Conservation (phyloP, 2,329 filamentous ascomycete species). For the Tolypocladium nubicola region DNA sequence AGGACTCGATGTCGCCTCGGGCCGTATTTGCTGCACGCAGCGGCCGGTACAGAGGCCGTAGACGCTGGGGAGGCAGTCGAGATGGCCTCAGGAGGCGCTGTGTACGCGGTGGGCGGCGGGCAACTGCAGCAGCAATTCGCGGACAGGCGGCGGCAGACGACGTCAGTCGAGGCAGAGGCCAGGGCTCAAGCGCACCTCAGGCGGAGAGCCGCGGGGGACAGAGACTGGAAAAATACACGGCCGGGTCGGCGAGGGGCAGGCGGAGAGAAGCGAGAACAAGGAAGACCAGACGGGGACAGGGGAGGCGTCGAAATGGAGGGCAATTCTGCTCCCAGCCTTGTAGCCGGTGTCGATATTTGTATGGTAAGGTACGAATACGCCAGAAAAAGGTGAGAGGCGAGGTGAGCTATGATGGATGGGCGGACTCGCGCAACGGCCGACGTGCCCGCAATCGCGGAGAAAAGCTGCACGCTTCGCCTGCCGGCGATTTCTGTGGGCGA, state of each 20-base stretch:
- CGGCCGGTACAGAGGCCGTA: not conserved
- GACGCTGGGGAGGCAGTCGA: not conserved
- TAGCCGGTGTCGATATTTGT: not conserved
- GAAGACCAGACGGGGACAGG: not conserved
- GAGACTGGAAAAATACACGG: not conserved
- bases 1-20: not conserved
- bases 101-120: not conserved
- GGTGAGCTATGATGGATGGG: not conserved
- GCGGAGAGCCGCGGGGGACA: not conserved
- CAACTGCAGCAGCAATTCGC: not conserved
- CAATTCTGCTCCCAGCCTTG: not conserved
- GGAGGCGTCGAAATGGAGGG: not conserved
- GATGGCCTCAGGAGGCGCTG: not conserved
- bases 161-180: not conserved
- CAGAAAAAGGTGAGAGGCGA: not conserved
- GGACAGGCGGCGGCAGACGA: not conserved
- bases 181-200: not conserved
- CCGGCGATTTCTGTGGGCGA: not conserved
- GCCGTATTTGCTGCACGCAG: not conserved
- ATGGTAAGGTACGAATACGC: not conserved
- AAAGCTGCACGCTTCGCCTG: not conserved
- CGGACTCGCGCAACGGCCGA: not conserved
- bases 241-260: not conserved
- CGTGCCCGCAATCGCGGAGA: constrained; percentile 5
- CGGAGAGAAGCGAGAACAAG: not conserved